These are phyloP conservation scores for Myxozyma sirexii DNA, from an alignment of 805 yeast genomes.

Conservation along the genomic window DNA sequence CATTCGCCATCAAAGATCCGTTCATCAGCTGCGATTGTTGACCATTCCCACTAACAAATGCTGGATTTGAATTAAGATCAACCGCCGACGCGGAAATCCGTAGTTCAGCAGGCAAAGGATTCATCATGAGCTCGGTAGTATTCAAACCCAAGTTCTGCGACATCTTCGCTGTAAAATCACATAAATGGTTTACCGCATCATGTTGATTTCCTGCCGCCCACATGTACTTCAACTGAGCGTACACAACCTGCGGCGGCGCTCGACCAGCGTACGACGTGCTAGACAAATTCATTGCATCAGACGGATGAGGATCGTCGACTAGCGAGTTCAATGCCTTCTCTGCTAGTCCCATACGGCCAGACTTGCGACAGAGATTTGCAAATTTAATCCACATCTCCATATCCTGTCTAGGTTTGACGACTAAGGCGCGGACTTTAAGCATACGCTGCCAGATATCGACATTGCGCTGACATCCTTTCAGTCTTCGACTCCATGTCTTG, in stretches of 20 bases:
- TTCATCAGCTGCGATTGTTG: neutral
- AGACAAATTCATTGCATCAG: constrained; percentile 39
- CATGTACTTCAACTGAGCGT: constrained; percentile 93
- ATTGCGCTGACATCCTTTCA: constrained; percentile 91
- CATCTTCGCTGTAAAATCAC: constrained; percentile 88
- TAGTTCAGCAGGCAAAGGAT: constrained; percentile 70
- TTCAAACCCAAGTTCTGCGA: constrained; percentile 85
- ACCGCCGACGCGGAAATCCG: constrained; percentile 13
- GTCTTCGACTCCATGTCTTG: constrained; percentile 90
- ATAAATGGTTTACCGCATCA: constrained; percentile 82
- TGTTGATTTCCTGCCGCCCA: constrained; percentile 92
- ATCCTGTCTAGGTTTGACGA: constrained; percentile 92
- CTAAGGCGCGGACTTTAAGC: constrained; percentile 88
- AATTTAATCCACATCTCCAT: constrained; percentile 98
- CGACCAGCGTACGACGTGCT: constrained; percentile 48
- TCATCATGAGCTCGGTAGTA: constrained; percentile 75
- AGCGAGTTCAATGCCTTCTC: constrained; percentile 85
- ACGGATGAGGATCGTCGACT: constrained; percentile 56
- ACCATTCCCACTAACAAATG: constrained; percentile 6
- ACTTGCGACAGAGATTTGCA: constrained; percentile 92
- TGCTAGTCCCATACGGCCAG: constrained; percentile 88
- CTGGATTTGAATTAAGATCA: neutral
- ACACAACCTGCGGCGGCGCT: constrained; percentile 96
- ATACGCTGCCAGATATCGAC: constrained; percentile 99
- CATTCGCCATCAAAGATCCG: constrained; percentile 1